Base-by-base conservation (phyloP, 169 alveolate species). In the Cryptosporidium baileyi region DNA sequence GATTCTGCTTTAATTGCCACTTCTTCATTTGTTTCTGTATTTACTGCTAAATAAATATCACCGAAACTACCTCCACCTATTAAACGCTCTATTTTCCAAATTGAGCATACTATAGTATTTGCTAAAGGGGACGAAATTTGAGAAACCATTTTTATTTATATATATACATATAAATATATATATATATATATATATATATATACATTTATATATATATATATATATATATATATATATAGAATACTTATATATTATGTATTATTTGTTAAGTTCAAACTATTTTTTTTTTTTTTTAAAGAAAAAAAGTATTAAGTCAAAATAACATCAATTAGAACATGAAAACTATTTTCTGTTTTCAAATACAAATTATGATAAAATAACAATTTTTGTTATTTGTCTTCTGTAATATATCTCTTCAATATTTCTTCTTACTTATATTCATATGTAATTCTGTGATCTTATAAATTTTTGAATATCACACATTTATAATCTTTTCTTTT, bases 41-140 rank as follows among this genome's bases (percentile, higher is more conserved):
- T 90, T 43, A 90, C 91, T 32, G 93, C 91, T 32, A 90, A 80
- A 61, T 88, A 90, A 6, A 92, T 92, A 65, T 90, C 91, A n/a
- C 95, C 93, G 82, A 90, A 90, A 7, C 93, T 90, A 6, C 95
- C 94, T 49, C 89, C 90, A 19, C 92, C 94, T 51, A 92, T 90
- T 60, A 81, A 62, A 8, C 80, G 60, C 28, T 81, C 90, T 30
- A 90, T 51, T 43, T 65, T 85, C 80, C 88, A 90, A 43, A 89
- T 80, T 17, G 91, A 90, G 30, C 93, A 90, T 54, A 90, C 93
- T 60, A 45, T 57, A 3, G 85, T 74, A 22, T 74, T 74, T 38
- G 85, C 5, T 54, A 74, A 41, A 38, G 85, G 85, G 24, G 85
- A 74, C 24, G 85, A 74, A 38, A 74, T 74, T 24, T 74, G 85